A percentile compares a stretch with the other conserved stretches of the same genome.
These are phyloP conservation scores for Emergomyces pasteurianus DNA, from an alignment of 2,329 filamentous ascomycete genomes.

Conservation along the genomic window DNA sequence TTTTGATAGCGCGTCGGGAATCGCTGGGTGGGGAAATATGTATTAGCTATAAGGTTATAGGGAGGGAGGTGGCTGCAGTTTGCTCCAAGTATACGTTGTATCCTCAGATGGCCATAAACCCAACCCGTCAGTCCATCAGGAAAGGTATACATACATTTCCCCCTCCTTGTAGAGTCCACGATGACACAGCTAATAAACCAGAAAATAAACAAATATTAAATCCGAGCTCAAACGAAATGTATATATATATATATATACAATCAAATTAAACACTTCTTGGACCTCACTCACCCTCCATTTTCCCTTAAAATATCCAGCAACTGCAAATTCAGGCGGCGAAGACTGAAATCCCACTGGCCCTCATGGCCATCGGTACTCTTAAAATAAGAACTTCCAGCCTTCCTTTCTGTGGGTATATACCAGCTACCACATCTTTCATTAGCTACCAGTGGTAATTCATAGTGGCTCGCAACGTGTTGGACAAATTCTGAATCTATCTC, in stretches of 20 bases:
- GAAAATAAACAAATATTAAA: background rate
- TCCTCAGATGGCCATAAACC: background rate
- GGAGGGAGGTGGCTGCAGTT: background rate
- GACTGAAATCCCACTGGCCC: constrained; percentile 82
- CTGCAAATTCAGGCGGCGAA: constrained; percentile 72
- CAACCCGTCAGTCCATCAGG: background rate
- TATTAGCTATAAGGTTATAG: background rate
- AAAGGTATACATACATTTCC: constrained; percentile 51
- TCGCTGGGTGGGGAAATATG: constrained; percentile 39
- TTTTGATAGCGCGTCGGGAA: constrained; percentile 90
- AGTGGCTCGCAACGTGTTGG: constrained; percentile 37
- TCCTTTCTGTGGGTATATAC: constrained; percentile 61
- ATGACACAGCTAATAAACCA: constrained; percentile 47
- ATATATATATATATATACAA: no score
- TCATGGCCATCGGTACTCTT: constrained; percentile 96
- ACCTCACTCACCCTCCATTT: constrained; percentile 48
- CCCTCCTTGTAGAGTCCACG: constrained; percentile 83
- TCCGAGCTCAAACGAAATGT: background rate
- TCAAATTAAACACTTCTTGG: background rate
- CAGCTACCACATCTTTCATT: constrained; percentile 95
- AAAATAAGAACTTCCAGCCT: constrained; percentile 74
- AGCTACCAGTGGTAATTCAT: constrained; percentile 60
- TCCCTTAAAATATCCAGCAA: constrained; percentile 56
- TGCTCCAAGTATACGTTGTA: background rate
- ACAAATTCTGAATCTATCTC: constrained; percentile 66